Base-by-base conservation (phyloP, 306 rosid species). In the Glycyrrhiza uralensis region DNA sequence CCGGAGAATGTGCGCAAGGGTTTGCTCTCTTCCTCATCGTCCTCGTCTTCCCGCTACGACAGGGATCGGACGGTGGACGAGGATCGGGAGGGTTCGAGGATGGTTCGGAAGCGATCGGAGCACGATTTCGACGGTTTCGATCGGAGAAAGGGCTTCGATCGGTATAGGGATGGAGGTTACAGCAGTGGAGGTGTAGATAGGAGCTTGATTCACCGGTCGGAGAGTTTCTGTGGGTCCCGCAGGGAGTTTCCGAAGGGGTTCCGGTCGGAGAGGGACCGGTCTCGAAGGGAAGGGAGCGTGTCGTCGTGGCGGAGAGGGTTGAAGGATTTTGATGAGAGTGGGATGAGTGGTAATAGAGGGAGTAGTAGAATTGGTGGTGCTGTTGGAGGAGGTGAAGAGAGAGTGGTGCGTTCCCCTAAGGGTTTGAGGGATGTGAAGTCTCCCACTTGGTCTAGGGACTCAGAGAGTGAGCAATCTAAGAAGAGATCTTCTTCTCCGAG, bases 191-290 rank as follows among this genome's bases (percentile, higher is more conserved):
- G 81, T 75, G 87, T 82, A 5, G 89, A 91, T 47, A 84, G 97
- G 71, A 69, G 42, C 70, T 61, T 57, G 87, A 85, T 87, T 75
- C 96, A 87, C 69, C 78, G 98, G 82, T 89, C 97, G 54, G 97
- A 94, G 84, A 91, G 98, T 85, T 89, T 91, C 60, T 83, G 87
- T 7, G 96, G 85, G 3, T 50, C 88, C 0, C 83, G 96, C 80
- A 86, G 96, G 81, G 98, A 91, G 60, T 87, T 87, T 69, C 97
- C 98, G 4, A 94, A 94, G 76, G 95, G 98, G 20, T 94, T 89
- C 66, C 87, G 98, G 71, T 94, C 98, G 49, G 98, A 94, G 91
- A 83, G 98, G 64, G 98, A 94, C 47, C 82, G 97, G 63, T 60
- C 96, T 2, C 54, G 97, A 57, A 85, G 95, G 7, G 98, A 91